Base-by-base conservation (phyloP, 768 basidiomycete genomes). In the Pulveroboletus ravenelii region DNA sequence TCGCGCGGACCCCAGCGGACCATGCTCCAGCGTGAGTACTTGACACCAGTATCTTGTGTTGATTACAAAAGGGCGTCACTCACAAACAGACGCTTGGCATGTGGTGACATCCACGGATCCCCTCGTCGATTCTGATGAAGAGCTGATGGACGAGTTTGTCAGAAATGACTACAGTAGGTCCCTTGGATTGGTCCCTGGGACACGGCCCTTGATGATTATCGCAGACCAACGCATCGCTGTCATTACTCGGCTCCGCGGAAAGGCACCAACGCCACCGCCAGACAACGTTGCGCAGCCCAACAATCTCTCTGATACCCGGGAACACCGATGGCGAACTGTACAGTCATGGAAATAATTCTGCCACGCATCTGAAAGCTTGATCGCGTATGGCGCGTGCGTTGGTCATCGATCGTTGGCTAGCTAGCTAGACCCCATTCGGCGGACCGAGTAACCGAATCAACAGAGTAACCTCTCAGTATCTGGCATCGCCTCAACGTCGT, bases 91-190 rank as follows among this genome's bases (percentile, higher is more conserved):
- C 51, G 86, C 87, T 7, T 89, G 85, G 86, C 80, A 84, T 58
- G 69, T 79, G 30, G 75, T 82, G 27, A 75, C 74, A 35, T 78
- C 76, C 25, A 74, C 75, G 32, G 86, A 89, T 61, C 84, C 87
- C 14, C 70, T 89, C 14, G 71, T 69, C 12, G 85, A 87, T 68
- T 88, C 87, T 12, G 87, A 89, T 56, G 84, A 85, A 35, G 88
- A 90, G 59, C 66, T 74, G 48, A 71, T 74, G 48, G 84, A 88
- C 51, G 81, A 86, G 50, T 72, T 85, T 55, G 72, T 78, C 41
- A 75, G 78, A 38, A 62, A 74, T 43, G 87, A 90, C 57, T 88
- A 88, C 60, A 72, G 87, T 85, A 60, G 60, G 85, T 63, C 23
- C 10, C 34, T 41, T 50, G 47, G 25, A 44, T 27, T 9, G 2